Conservation (phyloP, 2,329 filamentous ascomycete genomes). For the Paecilomyces sp. region DNA sequence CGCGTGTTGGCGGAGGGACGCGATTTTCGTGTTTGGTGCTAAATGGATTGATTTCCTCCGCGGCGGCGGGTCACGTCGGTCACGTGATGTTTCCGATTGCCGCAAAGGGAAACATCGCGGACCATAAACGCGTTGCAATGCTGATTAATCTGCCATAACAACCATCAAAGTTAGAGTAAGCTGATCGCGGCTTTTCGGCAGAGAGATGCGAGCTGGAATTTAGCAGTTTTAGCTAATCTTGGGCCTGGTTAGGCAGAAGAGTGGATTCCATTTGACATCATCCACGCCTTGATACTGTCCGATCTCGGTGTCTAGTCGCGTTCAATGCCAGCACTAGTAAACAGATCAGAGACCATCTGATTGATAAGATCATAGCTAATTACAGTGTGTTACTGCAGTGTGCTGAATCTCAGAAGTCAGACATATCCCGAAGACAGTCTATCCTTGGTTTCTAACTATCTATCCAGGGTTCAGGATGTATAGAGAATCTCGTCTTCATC, state of each 20-base stretch:
- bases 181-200: neutral
- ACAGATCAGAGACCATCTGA: neutral
- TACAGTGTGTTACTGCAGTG: neutral
- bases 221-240: neutral
- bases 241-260: neutral
- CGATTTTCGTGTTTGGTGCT: slow-evolving; percentile 26
- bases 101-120: neutral
- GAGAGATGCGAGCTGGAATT: neutral
- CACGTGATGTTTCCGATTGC: neutral
- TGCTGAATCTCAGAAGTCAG: neutral
- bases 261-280: neutral
- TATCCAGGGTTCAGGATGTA: no score
- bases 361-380: neutral
- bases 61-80: slow-evolving; percentile 6
- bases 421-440: no score
- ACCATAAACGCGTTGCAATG: neutral
- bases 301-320: neutral
- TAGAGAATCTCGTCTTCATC: no score
- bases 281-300: neutral
- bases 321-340: neutral
- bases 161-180: neutral
- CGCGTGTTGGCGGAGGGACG: slow-evolving; percentile 23
- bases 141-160: neutral
- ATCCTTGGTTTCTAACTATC: no score
- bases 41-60: slow-evolving; percentile 19